Conservation (phyloP, 2,329 filamentous ascomycete genomes). For the Fusarium sp. region DNA sequence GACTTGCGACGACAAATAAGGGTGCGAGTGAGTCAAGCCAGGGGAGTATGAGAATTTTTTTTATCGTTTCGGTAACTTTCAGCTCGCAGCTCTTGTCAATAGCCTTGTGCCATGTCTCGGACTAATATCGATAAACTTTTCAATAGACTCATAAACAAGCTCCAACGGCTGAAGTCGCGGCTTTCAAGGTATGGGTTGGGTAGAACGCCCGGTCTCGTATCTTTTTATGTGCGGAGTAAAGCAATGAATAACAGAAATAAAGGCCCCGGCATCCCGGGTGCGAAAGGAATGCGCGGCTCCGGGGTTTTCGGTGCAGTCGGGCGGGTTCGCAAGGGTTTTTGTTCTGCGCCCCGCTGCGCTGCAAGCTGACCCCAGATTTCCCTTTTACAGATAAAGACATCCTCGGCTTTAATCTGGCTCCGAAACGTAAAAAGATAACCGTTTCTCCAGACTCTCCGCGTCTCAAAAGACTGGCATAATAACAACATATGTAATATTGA, state of each 20-base stretch:
- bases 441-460: not conserved
- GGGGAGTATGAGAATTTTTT: not conserved
- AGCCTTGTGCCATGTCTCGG: conserved; percentile 1
- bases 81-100: not conserved
- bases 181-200: not conserved
- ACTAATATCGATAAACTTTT: not conserved
- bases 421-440: not conserved
- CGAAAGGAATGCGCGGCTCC: conserved; percentile 19
- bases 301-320: conserved; percentile 1
- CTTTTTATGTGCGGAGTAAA: not conserved
- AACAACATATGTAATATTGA: not conserved
- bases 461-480: not conserved
- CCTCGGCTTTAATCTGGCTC: conserved; percentile 26
- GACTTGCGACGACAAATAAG: not conserved
- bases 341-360: conserved; percentile 3
- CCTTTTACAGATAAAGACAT: conserved; percentile 1
- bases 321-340: not conserved
- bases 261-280: not conserved
- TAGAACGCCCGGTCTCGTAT: not conserved
- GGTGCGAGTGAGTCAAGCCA: conserved; percentile 13
- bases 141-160: conserved; percentile 22
- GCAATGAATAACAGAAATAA: not conserved
- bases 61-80: conserved; percentile 1
- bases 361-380: conserved; percentile 32
- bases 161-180: conserved; percentile 10